Base-by-base conservation (phyloP, 306 rosid genomes). In the Citrullus amarus region DNA sequence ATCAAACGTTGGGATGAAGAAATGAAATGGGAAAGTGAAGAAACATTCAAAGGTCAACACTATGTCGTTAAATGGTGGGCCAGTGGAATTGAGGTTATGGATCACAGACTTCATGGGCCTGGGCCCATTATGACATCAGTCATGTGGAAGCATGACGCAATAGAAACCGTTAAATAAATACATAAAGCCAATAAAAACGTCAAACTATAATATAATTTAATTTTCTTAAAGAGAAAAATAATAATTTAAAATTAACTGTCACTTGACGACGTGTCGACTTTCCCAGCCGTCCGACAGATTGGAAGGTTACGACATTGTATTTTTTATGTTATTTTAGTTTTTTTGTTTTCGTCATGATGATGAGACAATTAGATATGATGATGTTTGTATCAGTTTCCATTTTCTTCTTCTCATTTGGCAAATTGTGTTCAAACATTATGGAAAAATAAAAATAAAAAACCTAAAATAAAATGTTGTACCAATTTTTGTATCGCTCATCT, bases 101-200 rank as follows among this genome's bases (percentile, higher is more conserved):
- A 38, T 51, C 58, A 48, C 55, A 38, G 41, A 17, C 13, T 61
- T n/a, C 44, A 20, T 71, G 79, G 75, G 67, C 57, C 55, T 51
- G 18, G 55, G 66, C 38, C 32, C 67, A 59, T 53, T 6, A 38
- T 85, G 86, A 88, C 89, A 84, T 84, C 93, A 85, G 63, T 72
- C 46, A 43, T 50, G 79, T 89, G 84, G 67, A 84, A 88, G 88
- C 91, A 81, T 91, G 91, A 88, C 87, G 85, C 58, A 2, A 28
- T 15, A 50, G 41, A 61, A 44, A 16, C 13, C 16, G 14, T 7
- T 61, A 43, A 41, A 9, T 4, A 10, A 41, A 36, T 25, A 5
- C 6, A 4, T 5, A 30, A 15, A 48, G n/a, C 53, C 4, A 48
- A n/a, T 17, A 16, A 4, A 71, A 48, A 76, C 25, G 61, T 79